phyloP scores from a whole-genome alignment of 371 early-diverging fungal genomes.

The Mucor saturninus region DNA sequence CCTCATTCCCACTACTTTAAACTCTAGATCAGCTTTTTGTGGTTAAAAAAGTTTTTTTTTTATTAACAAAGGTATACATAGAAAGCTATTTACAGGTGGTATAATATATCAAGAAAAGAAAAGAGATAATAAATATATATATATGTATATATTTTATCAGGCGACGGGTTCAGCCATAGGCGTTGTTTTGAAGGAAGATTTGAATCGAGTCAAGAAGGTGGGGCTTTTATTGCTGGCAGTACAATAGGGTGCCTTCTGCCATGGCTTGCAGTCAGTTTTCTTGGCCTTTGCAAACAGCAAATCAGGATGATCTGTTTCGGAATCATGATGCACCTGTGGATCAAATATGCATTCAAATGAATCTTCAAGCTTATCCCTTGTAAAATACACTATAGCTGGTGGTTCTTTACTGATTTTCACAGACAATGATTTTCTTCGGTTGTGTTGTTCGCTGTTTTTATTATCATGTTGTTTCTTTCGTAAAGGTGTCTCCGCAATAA shows the following conservation, averaged over 20 bases:
- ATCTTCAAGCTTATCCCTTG: constrained; percentile 40
- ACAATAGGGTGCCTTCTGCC: constrained; percentile 38
- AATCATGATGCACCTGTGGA: constrained; percentile 47
- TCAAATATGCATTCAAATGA: constrained; percentile 52
- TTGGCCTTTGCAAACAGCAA: constrained; percentile 15
- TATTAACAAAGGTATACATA: too few species aligned
- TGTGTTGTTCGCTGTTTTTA: neutral
- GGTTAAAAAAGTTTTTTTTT: too few species aligned
- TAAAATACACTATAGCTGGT: constrained; percentile 44
- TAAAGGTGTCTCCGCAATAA: constrained; percentile 9
- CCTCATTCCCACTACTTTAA: too few species aligned
- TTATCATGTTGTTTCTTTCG: constrained; percentile 14
- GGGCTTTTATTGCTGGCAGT: neutral
- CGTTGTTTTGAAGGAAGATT: constrained; percentile 5
- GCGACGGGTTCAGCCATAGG: too few species aligned
- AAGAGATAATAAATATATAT: too few species aligned
- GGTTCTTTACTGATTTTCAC: constrained; percentile 55
- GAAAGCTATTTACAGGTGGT: too few species aligned
- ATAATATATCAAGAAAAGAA: too few species aligned
- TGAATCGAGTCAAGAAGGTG: constrained; percentile 11
- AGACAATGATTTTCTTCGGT: constrained; percentile 31
- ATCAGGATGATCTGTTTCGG: constrained; percentile 51
- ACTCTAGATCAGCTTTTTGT: too few species aligned
- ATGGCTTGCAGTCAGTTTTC: constrained; percentile 35
- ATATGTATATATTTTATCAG: too few species aligned